Base-by-base conservation (phyloP, 306 rosid genomes). In the Citrullus mucosospermus region DNA sequence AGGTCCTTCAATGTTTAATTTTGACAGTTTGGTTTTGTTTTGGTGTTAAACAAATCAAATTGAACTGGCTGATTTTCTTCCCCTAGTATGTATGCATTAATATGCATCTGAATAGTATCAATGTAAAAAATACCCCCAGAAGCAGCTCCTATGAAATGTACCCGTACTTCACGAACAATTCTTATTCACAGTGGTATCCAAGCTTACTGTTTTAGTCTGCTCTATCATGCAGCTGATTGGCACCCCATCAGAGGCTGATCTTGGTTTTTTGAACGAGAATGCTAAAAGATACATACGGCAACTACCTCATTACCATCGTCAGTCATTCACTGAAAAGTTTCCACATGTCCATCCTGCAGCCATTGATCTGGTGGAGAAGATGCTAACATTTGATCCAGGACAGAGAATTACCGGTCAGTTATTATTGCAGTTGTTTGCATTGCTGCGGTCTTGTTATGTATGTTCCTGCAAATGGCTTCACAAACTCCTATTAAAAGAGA, bases 261-360 rank as follows among this genome's bases (percentile, higher is more conserved):
- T 96, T 81, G 97, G 91, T 17, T 91, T 91, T 79, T 83, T 96
- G 87, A 96, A 96, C 81, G 99, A 93, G 86, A 96, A 93, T 85
- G 98, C 99, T 11, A 96, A 90, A 91, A 87, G 97, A 86, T 96
- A 96, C 87, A 91, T 96, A 14, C 88, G 94, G 82, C 98, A 93
- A 76, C 88, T 90, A 20, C 91, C 94, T 56, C 81, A 50, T 78
- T 83, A 93, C 82, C 93, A 68, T 68, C 93, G 96, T 46, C 98
- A 96, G 78, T 96, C 98, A 79, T 88, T 96, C 78, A 92, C 83
- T 44, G 98, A 90, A 72, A 96, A 96, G 88, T 96, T 93, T 84
- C 98, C 97, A 16, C 92, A 88, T 48, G 99, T 96, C 73, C 93
- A 96, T 86, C 91, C 98, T 80, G 83, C 86, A 80, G 99, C 99